phyloP scores from a whole-genome alignment of 2,329 filamentous ascomycete species.

The Tolypocladium ophioglossoides region DNA sequence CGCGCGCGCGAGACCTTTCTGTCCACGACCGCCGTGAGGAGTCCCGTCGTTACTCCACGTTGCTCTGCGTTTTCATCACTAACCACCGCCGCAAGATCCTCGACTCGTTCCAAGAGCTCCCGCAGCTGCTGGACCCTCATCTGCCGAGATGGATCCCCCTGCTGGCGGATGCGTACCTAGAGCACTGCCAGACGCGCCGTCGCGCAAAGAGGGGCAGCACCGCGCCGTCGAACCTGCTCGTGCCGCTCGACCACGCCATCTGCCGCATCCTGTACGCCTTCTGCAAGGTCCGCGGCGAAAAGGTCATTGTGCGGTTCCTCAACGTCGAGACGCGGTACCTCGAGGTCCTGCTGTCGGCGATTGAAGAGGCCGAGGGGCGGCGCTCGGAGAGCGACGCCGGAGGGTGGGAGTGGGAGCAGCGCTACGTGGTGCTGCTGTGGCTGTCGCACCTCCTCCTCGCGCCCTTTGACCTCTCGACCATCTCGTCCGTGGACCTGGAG shows the following conservation, averaged over 20 bases:
- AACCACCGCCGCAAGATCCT: slow-evolving; percentile 35
- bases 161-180: slow-evolving; percentile 66
- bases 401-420: slow-evolving; percentile 70
- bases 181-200: slow-evolving; percentile 40
- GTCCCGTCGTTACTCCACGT: background rate
- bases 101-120: slow-evolving; percentile 89
- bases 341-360: slow-evolving; percentile 64
- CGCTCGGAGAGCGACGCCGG: slow-evolving; percentile 8
- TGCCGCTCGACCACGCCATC: slow-evolving; percentile 57
- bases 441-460: slow-evolving; percentile 71
- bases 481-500: slow-evolving; percentile 53
- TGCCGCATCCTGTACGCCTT: slow-evolving; percentile 77
- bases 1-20: slow-evolving; percentile 37
- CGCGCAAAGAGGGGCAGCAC: slow-evolving; percentile 26
- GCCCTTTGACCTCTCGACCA: slow-evolving; percentile 81
- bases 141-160: slow-evolving; percentile 65
- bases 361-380: slow-evolving; percentile 48
- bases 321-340: slow-evolving; percentile 83
- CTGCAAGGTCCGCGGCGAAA: slow-evolving; percentile 89
- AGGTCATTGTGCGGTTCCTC: slow-evolving; percentile 82
- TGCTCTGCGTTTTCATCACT: background rate
- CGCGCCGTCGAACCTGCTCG: slow-evolving; percentile 28
- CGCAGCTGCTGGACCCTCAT: slow-evolving; percentile 81
- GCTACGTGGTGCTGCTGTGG: slow-evolving; percentile 83
- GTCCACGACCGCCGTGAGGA: slow-evolving; percentile 36